Conservation (phyloP, 192 early-diverging fungal genomes). For the Phlyctochytrium bullatum region DNA sequence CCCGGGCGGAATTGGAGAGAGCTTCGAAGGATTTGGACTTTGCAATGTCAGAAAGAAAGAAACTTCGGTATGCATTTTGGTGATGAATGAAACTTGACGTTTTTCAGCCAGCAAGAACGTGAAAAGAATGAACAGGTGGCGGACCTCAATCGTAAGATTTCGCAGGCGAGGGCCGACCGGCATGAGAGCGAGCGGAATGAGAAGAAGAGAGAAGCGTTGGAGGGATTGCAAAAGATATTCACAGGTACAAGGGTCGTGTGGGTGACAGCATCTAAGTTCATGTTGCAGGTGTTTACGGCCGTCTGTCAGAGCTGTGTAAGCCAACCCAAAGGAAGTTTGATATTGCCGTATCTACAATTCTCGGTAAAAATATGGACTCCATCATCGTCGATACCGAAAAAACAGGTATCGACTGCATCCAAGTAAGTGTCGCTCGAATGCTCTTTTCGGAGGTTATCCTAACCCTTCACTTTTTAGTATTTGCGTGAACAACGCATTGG, state of each 20-base stretch:
- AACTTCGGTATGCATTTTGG: slow-evolving; percentile 65
- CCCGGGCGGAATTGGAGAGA: slow-evolving; percentile 46
- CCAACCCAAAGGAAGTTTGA: slow-evolving; percentile 94
- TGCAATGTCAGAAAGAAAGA: slow-evolving; percentile 62
- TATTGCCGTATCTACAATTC: slow-evolving; percentile 75
- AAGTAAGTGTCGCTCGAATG: too few relatives aligned
- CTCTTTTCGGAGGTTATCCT: slow-evolving; percentile 9
- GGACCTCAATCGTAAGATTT: slow-evolving; percentile 70
- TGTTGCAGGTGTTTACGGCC: slow-evolving; percentile 71
- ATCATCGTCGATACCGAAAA: slow-evolving; percentile 91
- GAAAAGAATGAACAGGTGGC: slow-evolving; percentile 86
- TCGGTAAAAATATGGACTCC: slow-evolving; percentile 91
- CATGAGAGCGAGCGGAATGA: slow-evolving; percentile 80
- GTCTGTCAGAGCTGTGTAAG: slow-evolving; percentile 84
- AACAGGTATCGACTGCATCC: slow-evolving; percentile 95
- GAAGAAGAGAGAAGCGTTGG: slow-evolving; percentile 72
- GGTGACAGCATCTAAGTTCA: too few relatives aligned
- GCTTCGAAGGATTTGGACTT: slow-evolving; percentile 56
- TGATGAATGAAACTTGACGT: too few relatives aligned
- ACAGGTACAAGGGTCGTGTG: slow-evolving; percentile 50
- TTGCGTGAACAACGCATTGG: slow-evolving; percentile 89
- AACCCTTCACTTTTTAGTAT: slow-evolving; percentile 42
- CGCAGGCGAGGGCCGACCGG: slow-evolving; percentile 78
- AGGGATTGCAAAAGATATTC: slow-evolving; percentile 79
- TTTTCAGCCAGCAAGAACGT: slow-evolving; percentile 53